Conservation (phyloP, 805 yeast genomes). For the Sungouiella thailandica region DNA sequence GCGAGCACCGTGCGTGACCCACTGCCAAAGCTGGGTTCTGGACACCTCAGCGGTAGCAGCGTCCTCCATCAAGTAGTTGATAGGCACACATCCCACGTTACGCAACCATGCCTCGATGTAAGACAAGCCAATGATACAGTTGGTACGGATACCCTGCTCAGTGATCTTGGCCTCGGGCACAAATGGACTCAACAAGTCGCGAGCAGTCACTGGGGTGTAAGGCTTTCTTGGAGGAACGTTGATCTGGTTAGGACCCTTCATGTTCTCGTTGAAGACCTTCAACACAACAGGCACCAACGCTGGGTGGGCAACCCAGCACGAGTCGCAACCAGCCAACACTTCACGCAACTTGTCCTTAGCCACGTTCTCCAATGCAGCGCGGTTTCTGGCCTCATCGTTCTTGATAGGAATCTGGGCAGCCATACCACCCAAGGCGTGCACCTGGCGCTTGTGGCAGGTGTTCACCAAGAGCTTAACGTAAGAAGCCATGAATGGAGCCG, state of each 20-base stretch:
- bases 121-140: slow-evolving; percentile 69
- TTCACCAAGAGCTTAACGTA: slow-evolving; percentile 70
- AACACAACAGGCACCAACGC: slow-evolving; percentile 72
- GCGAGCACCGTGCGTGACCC: slow-evolving; percentile 69
- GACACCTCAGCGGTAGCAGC: slow-evolving; percentile 90
- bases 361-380: slow-evolving; percentile 66
- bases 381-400: slow-evolving; percentile 58
- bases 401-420: slow-evolving; percentile 84
- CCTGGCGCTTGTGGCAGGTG: slow-evolving; percentile 72
- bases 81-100: slow-evolving; percentile 82
- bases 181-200: slow-evolving; percentile 57
- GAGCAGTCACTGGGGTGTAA: slow-evolving; percentile 52
- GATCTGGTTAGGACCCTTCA: slow-evolving; percentile 82
- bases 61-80: slow-evolving; percentile 82
- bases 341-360: slow-evolving; percentile 73
- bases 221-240: slow-evolving; percentile 44
- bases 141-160: slow-evolving; percentile 63
- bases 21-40: slow-evolving; percentile 75
- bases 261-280: slow-evolving; percentile 64
- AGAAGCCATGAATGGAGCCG: slow-evolving; percentile 74
- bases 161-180: slow-evolving; percentile 63
- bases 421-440: slow-evolving; percentile 89
- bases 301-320: slow-evolving; percentile 89
- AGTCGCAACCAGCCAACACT: slow-evolving; percentile 76
- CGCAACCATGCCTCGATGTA: slow-evolving; percentile 86